Evolutionary conservation across 495 filamentous ascomycete genomes (phyloP), one percentile per base, ranked within the genome.

Genomic region (Aspergillus coremiiformis): DNA sequence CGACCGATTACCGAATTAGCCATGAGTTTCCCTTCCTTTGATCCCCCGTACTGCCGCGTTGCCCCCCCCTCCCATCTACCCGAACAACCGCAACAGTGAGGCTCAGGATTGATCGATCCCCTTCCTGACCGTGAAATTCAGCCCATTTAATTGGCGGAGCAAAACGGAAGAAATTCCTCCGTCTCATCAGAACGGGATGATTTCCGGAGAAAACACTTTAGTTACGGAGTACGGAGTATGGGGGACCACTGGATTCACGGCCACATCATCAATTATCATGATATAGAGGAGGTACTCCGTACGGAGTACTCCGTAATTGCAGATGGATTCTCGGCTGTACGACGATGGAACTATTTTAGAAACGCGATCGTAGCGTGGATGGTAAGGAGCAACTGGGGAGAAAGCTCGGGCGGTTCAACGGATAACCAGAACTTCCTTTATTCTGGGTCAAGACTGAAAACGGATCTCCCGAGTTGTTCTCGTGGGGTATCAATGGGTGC

Each of bases 391-490:
- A 42, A 19, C 24, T 14, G 54, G 52, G 54, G 54, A 49, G 37
- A 45, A 45, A 35, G 19, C 15, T 19, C 39, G n/a, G 42, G 21
- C 27, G 37, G 37, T 47, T 33, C 10, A 43, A 37, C 37, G 19
- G 45, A 39, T 21, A 54, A 33, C 54, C 48, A 48, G 33, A 44
- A 47, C 12, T 39, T 44, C 27, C 39, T 52, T 39, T 32, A 37
- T 52, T 39, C 49, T 51, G 35, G 54, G 44, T 51, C 47, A 35
- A 19, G 20, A n/a, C n/a, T n/a, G n/a, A n/a, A n/a, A n/a, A n/a
- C n/a, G n/a, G 26, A 47, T 35, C 32, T 35, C 5, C 32, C 32
- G 32, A 19, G 24, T 6, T 21, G 44, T 32, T 4, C 29, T 27
- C 26, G 29, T 21, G 44, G 24, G 24, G 22, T 33, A 26, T 20